A percentile compares a stretch with the other conserved stretches of the same genome.
phyloP scores from a whole-genome alignment of 805 yeast genomes.

The Ogataea ganodermae region DNA sequence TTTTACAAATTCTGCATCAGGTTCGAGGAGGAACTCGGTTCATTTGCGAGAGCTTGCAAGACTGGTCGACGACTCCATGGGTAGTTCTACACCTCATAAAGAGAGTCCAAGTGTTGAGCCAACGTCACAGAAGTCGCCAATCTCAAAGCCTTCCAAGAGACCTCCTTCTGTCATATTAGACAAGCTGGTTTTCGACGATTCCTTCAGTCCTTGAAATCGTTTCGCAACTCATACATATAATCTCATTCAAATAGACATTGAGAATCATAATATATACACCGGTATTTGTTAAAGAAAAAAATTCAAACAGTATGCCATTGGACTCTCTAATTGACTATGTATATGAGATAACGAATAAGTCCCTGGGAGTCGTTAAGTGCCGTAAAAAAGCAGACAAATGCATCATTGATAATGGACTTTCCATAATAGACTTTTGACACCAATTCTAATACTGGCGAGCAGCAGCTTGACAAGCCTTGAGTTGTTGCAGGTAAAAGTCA shows the following conservation, averaged over 20 bases:
- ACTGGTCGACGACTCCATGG: constrained; percentile 14
- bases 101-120: not conserved
- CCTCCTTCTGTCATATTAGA: constrained; percentile 45
- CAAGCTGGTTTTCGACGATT: constrained; percentile 33
- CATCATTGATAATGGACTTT: not conserved
- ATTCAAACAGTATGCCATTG: not conserved
- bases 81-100: not conserved
- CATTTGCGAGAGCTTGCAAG: constrained; percentile 15
- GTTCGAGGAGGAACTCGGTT: constrained; percentile 6
- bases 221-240: too few relatives aligned
- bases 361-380: not conserved
- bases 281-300: too few relatives aligned
- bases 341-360: constrained; percentile 7
- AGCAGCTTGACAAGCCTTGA: constrained; percentile 96
- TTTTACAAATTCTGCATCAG: not conserved
- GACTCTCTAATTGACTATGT: constrained; percentile 13
- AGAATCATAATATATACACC: too few relatives aligned
- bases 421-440: too few relatives aligned
- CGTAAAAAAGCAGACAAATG: not conserved
- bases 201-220: not conserved
- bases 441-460: constrained; percentile 66
- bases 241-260: too few relatives aligned
- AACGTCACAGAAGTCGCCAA: not conserved
- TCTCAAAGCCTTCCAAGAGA: constrained; percentile 21
- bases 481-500: constrained; percentile 95